A percentile compares a stretch with the other conserved stretches of the same genome.
phyloP scores from a whole-genome alignment of 768 basidiomycete species.

The Lepiota subincarnata region DNA sequence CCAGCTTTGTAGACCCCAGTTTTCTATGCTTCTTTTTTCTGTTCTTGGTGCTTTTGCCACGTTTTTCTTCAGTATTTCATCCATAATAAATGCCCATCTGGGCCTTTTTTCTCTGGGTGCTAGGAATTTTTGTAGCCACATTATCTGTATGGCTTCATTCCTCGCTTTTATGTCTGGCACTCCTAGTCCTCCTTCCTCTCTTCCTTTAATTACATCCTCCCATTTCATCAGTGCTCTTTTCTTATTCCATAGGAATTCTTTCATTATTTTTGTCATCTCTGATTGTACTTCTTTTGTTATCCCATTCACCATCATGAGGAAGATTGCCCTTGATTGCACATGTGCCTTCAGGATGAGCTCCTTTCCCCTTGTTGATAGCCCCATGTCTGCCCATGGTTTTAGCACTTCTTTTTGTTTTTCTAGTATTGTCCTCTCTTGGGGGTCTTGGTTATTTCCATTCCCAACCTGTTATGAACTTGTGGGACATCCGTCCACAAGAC shows the following conservation, averaged over 20 bases:
- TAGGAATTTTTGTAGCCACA: conserved; percentile 19
- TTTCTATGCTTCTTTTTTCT: neutral
- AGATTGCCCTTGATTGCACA: conserved; percentile 18
- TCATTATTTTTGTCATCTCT: conserved; percentile 15
- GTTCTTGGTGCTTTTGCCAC: neutral
- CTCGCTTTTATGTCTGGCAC: conserved; percentile 19
- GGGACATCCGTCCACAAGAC: too few species aligned
- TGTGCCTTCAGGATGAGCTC: conserved; percentile 15
- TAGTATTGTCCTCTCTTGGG: conserved; percentile 21
- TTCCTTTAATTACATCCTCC: conserved; percentile 13
- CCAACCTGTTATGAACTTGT: too few species aligned
- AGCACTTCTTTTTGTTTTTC: conserved; percentile 22
- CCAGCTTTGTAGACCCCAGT: neutral
- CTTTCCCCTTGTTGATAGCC: conserved; percentile 23
- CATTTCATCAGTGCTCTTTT: conserved; percentile 10
- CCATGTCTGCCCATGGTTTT: conserved; percentile 18
- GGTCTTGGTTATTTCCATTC: conserved; percentile 19
- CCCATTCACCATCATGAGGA: conserved; percentile 19
- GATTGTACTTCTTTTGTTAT: conserved; percentile 19
- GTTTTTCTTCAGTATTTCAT: conserved; percentile 1
- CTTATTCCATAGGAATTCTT: conserved; percentile 21
- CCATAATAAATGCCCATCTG: conserved; percentile 13
- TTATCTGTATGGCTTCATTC: conserved; percentile 21
- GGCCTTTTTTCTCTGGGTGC: conserved; percentile 11
- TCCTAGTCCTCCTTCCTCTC: conserved; percentile 16